Conservation (phyloP, 192 early-diverging fungal genomes). For the Mortierella alpina region DNA sequence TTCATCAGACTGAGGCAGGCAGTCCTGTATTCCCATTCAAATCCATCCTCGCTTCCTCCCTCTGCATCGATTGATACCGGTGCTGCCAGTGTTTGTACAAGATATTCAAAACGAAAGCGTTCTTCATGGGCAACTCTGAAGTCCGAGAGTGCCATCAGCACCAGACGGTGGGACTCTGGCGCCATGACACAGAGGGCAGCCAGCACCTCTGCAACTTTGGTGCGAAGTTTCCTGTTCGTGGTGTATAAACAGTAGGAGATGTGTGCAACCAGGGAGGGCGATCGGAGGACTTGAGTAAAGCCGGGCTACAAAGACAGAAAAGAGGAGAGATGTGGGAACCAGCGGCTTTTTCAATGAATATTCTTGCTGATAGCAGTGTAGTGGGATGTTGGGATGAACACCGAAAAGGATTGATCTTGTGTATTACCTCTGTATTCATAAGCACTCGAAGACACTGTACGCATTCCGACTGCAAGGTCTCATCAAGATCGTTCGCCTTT, state of each 20-base stretch:
- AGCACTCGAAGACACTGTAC: constrained; percentile 62
- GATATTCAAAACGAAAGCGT: constrained; percentile 64
- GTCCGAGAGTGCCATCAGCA: constrained; percentile 60
- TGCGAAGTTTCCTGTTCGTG: constrained; percentile 55
- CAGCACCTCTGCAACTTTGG: constrained; percentile 60
- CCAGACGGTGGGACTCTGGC: constrained; percentile 52
- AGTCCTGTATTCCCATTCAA: constrained; percentile 60
- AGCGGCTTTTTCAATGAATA: background rate
- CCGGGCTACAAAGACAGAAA: constrained; percentile 50
- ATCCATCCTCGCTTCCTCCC: constrained; percentile 1
- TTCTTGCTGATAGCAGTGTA: no score
- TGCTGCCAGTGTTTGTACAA: constrained; percentile 53
- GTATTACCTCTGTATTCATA: constrained; percentile 62
- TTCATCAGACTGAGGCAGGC: constrained; percentile 58
- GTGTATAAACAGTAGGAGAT: constrained; percentile 54
- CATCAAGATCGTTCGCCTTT: constrained; percentile 52
- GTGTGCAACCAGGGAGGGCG: constrained; percentile 46
- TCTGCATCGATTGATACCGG: constrained; percentile 14
- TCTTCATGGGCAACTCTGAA: constrained; percentile 59
- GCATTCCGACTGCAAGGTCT: constrained; percentile 60
- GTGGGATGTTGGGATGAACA: constrained; percentile 5
- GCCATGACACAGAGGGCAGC: constrained; percentile 60
- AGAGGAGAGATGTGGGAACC: background rate
- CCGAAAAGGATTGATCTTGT: no score
- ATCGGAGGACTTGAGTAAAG: constrained; percentile 53